These are phyloP conservation scores for Clonostachys rhizophaga DNA, from an alignment of 2,329 filamentous ascomycete genomes.

Conservation along the genomic window DNA sequence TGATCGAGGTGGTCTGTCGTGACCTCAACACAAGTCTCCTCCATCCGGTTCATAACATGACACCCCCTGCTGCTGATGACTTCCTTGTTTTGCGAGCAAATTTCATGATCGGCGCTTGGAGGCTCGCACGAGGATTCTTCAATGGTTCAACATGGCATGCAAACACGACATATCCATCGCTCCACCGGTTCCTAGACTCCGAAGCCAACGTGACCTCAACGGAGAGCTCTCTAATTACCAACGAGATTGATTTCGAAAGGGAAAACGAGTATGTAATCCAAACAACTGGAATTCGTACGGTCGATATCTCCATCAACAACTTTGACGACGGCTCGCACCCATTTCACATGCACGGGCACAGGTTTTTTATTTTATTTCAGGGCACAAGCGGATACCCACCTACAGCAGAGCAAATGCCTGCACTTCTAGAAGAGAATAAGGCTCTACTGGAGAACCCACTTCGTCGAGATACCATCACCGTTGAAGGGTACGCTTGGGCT, in stretches of 20 bases:
- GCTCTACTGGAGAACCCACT: conserved; percentile 34
- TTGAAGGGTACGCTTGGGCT: conserved; percentile 35
- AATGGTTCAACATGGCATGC: conserved; percentile 44
- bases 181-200: conserved; percentile 25
- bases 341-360: conserved; percentile 30
- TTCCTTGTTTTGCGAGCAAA: conserved; percentile 42
- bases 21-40: conserved; percentile 47
- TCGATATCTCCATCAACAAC: conserved; percentile 54
- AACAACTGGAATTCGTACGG: conserved; percentile 42
- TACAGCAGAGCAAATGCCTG: conserved; percentile 10
- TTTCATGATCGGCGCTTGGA: conserved; percentile 50
- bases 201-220: conserved; percentile 8
- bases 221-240: conserved; percentile 25
- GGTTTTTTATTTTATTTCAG: conserved; percentile 13
- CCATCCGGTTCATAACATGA: conserved; percentile 25
- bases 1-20: conserved; percentile 40
- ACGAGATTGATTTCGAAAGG: not conserved
- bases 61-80: conserved; percentile 28
- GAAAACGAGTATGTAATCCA: conserved; percentile 17
- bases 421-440: conserved; percentile 13
- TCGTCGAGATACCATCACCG: conserved; percentile 45
- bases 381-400: conserved; percentile 23
- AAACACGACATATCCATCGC: conserved; percentile 25
- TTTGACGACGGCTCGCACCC: conserved; percentile 44
- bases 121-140: conserved; percentile 48